Percentiles rank a stretch among this genome's conserved stretches.
Evolutionary conservation across 106 monocot genomes (phyloP).

Genomic region (Dendrobium chrysotoxum): DNA sequence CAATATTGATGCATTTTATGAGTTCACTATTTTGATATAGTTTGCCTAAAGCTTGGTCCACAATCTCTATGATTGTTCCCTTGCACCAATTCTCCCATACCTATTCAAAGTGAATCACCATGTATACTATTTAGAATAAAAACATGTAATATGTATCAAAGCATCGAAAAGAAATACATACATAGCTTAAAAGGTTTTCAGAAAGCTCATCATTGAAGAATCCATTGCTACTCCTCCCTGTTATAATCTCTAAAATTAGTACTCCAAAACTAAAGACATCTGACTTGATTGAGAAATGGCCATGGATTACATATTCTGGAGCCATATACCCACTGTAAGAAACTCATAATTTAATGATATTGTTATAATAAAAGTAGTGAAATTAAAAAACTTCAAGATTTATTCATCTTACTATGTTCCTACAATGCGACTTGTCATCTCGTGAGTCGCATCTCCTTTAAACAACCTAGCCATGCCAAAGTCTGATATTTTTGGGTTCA

Average conservation of each 20-base stretch:
- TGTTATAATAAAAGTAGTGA: background rate
- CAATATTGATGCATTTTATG: constrained; percentile 13
- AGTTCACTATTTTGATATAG: background rate
- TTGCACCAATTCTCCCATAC: background rate
- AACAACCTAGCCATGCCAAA: constrained; percentile 14
- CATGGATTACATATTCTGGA: no score
- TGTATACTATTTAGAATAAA: background rate
- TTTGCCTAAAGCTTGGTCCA: background rate
- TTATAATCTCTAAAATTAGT: background rate
- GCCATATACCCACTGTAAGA: no score
- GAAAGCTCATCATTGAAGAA: background rate
- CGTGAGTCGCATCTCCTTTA: background rate
- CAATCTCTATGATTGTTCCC: background rate
- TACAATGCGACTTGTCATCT: background rate
- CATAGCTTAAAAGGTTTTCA: background rate
- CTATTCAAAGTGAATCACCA: background rate
- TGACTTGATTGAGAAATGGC: no score
- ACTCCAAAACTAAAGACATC: no score
- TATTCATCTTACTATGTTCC: constrained; percentile 15
- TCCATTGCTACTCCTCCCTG: background rate
- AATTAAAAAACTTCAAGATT: background rate
- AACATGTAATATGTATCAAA: background rate
- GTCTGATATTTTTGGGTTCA: constrained; percentile 19
- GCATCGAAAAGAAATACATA: background rate
- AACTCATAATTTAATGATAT: background rate